These are phyloP conservation scores for Neopestalotiopsis rosae DNA, from an alignment of 2,329 filamentous ascomycete species.

Conservation along the genomic window DNA sequence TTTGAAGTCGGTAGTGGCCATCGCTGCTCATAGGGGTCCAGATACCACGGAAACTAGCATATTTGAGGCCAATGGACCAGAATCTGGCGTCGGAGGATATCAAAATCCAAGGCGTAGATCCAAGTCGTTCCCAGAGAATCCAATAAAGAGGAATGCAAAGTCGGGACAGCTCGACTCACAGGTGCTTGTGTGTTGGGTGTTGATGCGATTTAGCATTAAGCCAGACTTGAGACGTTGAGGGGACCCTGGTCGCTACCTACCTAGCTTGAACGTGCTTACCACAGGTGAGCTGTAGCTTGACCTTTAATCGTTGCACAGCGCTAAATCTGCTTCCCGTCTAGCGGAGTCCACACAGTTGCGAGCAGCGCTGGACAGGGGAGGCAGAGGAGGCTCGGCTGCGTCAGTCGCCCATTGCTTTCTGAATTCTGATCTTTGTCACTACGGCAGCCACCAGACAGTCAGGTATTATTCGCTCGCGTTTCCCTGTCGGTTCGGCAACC, in stretches of 20 bases:
- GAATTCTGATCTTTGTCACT: background rate
- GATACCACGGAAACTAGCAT: background rate
- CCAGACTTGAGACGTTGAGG: background rate
- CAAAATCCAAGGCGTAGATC: slow-evolving; percentile 1
- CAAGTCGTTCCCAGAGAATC: background rate
- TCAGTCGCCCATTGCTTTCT: background rate
- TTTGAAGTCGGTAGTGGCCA: slow-evolving; percentile 71
- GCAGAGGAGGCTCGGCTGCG: background rate
- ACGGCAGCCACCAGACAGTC: background rate
- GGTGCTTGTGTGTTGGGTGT: background rate
- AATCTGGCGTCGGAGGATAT: background rate
- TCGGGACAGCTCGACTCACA: background rate
- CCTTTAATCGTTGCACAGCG: background rate
- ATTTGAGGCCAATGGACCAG: background rate
- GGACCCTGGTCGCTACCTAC: background rate
- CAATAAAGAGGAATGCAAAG: background rate
- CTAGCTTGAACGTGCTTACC: no score
- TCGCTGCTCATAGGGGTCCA: slow-evolving; percentile 22
- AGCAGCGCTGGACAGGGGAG: background rate
- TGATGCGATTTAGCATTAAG: background rate
- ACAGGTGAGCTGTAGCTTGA: background rate
- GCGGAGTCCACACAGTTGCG: background rate
- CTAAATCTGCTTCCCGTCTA: background rate
- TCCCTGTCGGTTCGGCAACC: background rate
- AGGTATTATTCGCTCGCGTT: background rate